Base-by-base conservation (phyloP, 75 land plant genomes). In the Selaginella moellendorffii region DNA sequence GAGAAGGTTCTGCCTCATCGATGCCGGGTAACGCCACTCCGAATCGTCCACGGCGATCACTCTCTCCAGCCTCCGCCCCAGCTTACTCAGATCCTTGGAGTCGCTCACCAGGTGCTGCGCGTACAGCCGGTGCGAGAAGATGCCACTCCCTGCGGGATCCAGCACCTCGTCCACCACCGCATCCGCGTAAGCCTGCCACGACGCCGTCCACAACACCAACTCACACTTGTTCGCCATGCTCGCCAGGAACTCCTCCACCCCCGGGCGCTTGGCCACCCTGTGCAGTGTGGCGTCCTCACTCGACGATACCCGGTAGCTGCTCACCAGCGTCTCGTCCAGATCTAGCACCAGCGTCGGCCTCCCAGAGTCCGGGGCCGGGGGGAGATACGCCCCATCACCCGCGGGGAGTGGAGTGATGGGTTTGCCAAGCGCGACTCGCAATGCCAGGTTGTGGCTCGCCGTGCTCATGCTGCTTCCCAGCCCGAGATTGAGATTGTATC, bases 161-260 rank as follows among this genome's bases (percentile, higher is more conserved):
- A 91, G 64, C 1, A 91, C 61, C 63, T 30, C 53, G 53, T 88
- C 86, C 21, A 91, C 68, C 23, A 91, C 78, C 21, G 80, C 69
- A 26, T 84, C 78, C 0, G 97, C 97, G 62, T 91, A 91, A 65
- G 77, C 84, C 62, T 31, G 68, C 54, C 84, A 24, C 59, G 86
- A 84, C 20, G 95, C 97, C 0, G 97, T 91, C 72, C 88, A 91
- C 28, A 91, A 74, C n/a, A 88, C 89, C 21, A 91, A 29, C 64
- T 87, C 97, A 59, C 71, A 84, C 26, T 54, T 65, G 8, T 63
- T 53, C 8, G 72, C 65, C 2, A 74, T 54, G 19, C 26, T 54
- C 0, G 63, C 63, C 0, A 82, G 54, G 27, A 77, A 69, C 17
- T 70, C 60, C 25, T 77, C 79, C 8, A 77, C 65, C 23, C 54